Evolutionary conservation across 805 yeast genomes (phyloP), one percentile per base, ranked within the genome.

Genomic region (Yamadazyma phyllophila): DNA sequence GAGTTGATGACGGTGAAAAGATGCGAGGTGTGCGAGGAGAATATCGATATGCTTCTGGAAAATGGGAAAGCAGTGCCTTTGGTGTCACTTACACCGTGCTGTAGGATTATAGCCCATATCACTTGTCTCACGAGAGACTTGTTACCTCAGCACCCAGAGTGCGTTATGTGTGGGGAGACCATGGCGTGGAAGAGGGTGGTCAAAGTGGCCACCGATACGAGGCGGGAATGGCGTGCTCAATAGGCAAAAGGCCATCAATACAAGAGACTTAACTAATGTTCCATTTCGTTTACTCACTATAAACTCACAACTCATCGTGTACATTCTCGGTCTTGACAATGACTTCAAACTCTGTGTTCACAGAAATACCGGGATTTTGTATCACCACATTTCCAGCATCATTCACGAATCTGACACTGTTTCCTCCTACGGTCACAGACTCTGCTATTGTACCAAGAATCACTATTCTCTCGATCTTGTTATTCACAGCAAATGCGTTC

Each of bases 401-500:
- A 12, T 57, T 33, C 7, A 46, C 54, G 30, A 39, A 39, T 7
- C 29, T 16, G 7, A 45, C 13, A 9, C 20, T 10, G 1, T 52
- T 50, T 0, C 73, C 71, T 77, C 78, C 70, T 2, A 52, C 39
- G n/a, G 66, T 37, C 6, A 78, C 69, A 2, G 38, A 47, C 4
- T 15, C 13, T 8, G 48, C 31, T 2, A 38, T 35, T 2, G 51
- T 51, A 4, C 51, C 80, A 27, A 82, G 62, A 31, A 88, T 53
- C 1, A 79, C 59, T 12, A 87, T 73, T 50, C 71, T 78, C 51
- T 83, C 89, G 41, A 87, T 64, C 4, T 53, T 61, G n/a, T 76
- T 69, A 11, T 51, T 53, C n/a, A 62, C 67, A 17, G 69, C 36
- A 26, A 4, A 41, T 7, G 26, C 6, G 14, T 48, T 39, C 16